These are phyloP conservation scores for Boletus rubescentipes DNA, from an alignment of 768 basidiomycete species.

Conservation along the genomic window DNA sequence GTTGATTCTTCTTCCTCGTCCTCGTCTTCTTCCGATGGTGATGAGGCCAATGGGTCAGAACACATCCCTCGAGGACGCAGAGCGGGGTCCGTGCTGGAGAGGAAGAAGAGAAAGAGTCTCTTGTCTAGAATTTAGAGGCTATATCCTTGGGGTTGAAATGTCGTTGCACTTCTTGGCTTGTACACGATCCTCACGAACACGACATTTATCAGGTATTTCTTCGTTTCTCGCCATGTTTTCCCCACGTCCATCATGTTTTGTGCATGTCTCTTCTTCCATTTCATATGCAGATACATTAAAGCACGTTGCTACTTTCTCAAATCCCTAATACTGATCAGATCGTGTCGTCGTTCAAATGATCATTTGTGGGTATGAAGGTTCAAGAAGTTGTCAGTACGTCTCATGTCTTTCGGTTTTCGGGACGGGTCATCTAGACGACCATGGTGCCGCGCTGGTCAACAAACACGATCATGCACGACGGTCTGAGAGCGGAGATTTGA, in stretches of 20 bases:
- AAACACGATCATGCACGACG: too few species aligned
- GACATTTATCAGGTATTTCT: neutral
- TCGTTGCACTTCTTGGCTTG: neutral
- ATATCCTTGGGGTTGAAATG: neutral
- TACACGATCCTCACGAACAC: neutral
- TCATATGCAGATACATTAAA: neutral
- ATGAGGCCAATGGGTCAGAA: slow-evolving; percentile 34
- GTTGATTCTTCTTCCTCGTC: slow-evolving; percentile 32
- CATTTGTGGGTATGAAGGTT: neutral
- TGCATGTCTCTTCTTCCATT: neutral
- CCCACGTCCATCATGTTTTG: neutral
- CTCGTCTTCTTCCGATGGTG: slow-evolving; percentile 42
- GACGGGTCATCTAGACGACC: too few species aligned
- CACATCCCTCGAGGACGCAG: slow-evolving; percentile 61
- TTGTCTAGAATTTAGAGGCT: slow-evolving; percentile 4
- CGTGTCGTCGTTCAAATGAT: neutral
- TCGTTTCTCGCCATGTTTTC: neutral
- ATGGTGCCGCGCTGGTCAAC: too few species aligned
- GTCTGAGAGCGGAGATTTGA: too few species aligned
- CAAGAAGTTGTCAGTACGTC: too few species aligned
- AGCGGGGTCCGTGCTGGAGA: slow-evolving; percentile 43
- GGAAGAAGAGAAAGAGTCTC: slow-evolving; percentile 28
- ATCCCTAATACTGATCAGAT: neutral
- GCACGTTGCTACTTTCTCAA: neutral
- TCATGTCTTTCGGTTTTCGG: too few species aligned